Conservation (phyloP, 177 flowering plant species). For the Tripterygium wilfordii region DNA sequence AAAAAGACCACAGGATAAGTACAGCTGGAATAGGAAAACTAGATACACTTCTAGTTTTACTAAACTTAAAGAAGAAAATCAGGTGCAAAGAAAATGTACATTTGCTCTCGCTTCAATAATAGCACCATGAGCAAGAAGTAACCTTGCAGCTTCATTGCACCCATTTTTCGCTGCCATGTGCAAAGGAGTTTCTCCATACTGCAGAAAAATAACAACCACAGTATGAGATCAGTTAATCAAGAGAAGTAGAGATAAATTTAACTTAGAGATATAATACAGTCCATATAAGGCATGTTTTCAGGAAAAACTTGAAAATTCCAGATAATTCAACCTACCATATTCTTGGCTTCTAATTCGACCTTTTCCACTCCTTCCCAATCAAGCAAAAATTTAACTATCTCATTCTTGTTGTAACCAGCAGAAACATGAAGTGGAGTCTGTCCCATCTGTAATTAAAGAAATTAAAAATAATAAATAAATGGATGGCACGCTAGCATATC, state of each 20-base stretch:
- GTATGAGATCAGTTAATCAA: background rate
- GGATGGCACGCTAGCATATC: too few species aligned
- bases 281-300: background rate
- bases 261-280: background rate
- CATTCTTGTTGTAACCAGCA: conserved; percentile 71
- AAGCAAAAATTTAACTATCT: conserved; percentile 66
- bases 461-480: background rate
- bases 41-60: background rate
- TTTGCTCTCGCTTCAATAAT: conserved; percentile 86
- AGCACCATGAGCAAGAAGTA: conserved; percentile 88
- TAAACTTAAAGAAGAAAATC: background rate
- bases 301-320: background rate
- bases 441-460: conserved; percentile 63
- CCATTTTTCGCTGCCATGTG: conserved; percentile 99
- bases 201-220: conserved; percentile 14
- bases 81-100: conserved; percentile 32
- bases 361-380: conserved; percentile 61
- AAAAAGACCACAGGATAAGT: too few species aligned
- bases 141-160: conserved; percentile 62
- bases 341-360: conserved; percentile 85
- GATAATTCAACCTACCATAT: conserved; percentile 53
- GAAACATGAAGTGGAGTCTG: conserved; percentile 96
- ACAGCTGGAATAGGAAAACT: too few species aligned
- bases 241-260: background rate
- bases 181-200: conserved; percentile 99